A percentile compares a stretch with the other conserved stretches of the same genome.
Evolutionary conservation across 2,329 filamentous ascomycete genomes (phyloP).

Genomic region (Grosmannia serpens): DNA sequence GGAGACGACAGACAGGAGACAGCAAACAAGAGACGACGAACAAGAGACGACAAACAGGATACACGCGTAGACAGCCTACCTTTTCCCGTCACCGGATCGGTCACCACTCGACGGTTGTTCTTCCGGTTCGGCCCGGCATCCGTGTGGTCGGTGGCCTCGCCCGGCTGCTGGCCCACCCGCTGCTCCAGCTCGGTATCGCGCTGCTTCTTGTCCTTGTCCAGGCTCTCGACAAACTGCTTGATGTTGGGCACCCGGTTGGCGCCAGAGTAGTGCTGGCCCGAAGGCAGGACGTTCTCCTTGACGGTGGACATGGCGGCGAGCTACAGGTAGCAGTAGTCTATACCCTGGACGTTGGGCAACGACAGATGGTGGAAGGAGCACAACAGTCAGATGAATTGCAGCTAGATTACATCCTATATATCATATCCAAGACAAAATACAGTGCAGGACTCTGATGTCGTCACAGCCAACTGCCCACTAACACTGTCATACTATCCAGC

Average conservation of each 20-base stretch:
- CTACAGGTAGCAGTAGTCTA: too few species aligned
- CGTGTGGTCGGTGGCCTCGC: background rate
- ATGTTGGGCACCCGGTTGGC: constrained; percentile 79
- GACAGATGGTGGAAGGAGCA: too few species aligned
- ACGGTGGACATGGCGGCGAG: constrained; percentile 14
- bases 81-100: constrained; percentile 78
- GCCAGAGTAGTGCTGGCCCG: constrained; percentile 66
- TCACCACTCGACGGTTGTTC: constrained; percentile 57
- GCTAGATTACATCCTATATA: too few species aligned
- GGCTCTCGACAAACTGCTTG: constrained; percentile 65
- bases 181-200: constrained; percentile 63
- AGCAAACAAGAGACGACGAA: background rate
- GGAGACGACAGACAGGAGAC: background rate
- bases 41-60: too few species aligned
- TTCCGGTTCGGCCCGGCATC: constrained; percentile 6
- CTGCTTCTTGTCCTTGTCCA: constrained; percentile 69
- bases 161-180: constrained; percentile 17
- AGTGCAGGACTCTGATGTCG: too few species aligned
- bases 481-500: too few species aligned
- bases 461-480: too few species aligned
- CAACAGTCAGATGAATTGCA: too few species aligned
- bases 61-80: background rate
- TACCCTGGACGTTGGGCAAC: too few species aligned
- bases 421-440: too few species aligned
- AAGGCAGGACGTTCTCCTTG: constrained; percentile 29